Evolutionary conservation across 306 rosid genomes (phyloP), one percentile per base, ranked within the genome.

Genomic region (Arachis hypogaea): DNA sequence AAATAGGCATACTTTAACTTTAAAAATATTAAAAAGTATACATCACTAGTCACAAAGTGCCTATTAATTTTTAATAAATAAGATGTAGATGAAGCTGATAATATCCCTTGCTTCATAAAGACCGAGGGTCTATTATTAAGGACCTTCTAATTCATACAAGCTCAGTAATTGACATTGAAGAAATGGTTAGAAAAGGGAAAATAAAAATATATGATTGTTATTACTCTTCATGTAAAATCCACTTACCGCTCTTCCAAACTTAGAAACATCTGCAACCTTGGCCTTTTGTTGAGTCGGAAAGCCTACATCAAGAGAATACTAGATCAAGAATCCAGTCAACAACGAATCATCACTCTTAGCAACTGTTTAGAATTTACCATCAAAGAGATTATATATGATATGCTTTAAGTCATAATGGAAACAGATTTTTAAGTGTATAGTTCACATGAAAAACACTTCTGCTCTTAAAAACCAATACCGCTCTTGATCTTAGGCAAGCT

Each of bases 231-330:
- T 44, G 84, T 6, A 72, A 50, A 76, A 59, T 63, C 55, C 54
- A 87, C 96, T 90, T 74, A 90, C 96, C 69, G 82, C 87, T 75
- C 88, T 83, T 67, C 96, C 89, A 51, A 80, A 90, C 78, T 84
- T 86, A 74, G 96, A 84, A 58, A 84, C 90, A 63, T 86, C 93
- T 8, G 91, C 83, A 81, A 81, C 85, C 86, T 86, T 90, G 73
- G 88, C 81, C 75, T 86, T 79, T 62, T 66, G 88, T 60, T 80
- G 65, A 47, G 78, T 82, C 41, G 89, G 96, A 74, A 75, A 77
- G 68, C 96, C 96, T 88, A 68, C 77, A 81, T 49, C 38, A 11
- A 51, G 52, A 75, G 59, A 56, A 63, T 38, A 64, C 51, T 56
- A 77, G 67, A 72, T 45, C 73, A 61, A 71, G 60, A 22, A 59